These are phyloP conservation scores for Cryptosporidium felis DNA, from an alignment of 169 alveolate species.

Conservation along the genomic window DNA sequence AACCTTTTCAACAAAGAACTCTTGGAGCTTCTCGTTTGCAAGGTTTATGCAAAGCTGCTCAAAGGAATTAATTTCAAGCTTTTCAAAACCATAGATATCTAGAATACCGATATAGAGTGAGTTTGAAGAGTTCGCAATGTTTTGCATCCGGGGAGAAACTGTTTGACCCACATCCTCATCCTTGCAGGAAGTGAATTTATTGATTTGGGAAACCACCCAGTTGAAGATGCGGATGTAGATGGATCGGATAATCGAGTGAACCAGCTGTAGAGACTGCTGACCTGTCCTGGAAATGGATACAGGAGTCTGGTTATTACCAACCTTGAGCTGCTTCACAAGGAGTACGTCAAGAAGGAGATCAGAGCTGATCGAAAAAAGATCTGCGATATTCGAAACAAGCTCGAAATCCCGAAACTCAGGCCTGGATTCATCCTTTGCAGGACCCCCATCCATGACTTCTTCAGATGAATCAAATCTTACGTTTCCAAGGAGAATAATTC, in stretches of 20 bases:
- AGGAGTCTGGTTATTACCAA: conserved; percentile 47
- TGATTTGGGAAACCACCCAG: conserved; percentile 62
- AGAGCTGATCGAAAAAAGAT: conserved; percentile 5
- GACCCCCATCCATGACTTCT: background rate
- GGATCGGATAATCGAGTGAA: conserved; percentile 52
- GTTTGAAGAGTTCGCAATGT: conserved; percentile 19
- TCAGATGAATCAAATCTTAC: conserved; percentile 76
- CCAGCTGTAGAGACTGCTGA: conserved; percentile 42
- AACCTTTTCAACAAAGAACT: conserved; percentile 86
- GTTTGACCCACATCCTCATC: background rate
- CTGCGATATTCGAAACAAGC: conserved; percentile 9
- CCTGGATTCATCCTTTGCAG: background rate
- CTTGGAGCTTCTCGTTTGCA: conserved; percentile 89
- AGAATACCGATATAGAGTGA: conserved; percentile 82
- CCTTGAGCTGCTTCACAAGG: conserved; percentile 21
- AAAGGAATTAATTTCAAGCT: conserved; percentile 83
- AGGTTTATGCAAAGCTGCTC: conserved; percentile 87
- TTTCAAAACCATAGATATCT: conserved; percentile 90
- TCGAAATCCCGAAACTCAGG: conserved; percentile 7
- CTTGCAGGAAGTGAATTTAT: conserved; percentile 47
- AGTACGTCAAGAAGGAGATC: conserved; percentile 11
- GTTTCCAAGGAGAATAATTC: conserved; percentile 86
- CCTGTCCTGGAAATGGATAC: conserved; percentile 48
- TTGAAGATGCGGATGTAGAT: conserved; percentile 42
- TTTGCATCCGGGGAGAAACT: conserved; percentile 20